Base-by-base conservation (phyloP, 306 rosid genomes). In the Cucumis melo region DNA sequence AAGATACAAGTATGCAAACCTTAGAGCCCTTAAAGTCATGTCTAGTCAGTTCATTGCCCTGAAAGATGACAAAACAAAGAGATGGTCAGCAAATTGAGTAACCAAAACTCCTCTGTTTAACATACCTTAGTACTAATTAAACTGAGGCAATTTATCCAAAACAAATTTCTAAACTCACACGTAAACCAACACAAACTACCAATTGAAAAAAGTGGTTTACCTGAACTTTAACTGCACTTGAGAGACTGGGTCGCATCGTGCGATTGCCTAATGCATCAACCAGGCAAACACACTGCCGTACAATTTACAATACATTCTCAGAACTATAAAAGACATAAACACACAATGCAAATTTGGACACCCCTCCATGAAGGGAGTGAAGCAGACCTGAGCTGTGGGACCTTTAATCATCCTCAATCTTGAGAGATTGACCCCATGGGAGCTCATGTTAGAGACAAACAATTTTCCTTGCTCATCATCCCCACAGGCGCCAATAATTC, bases 221-320 rank as follows among this genome's bases (percentile, higher is more conserved):
- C 96, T 90, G 88, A 82, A 91, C 85, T 86, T 89, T 94, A 68
- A 90, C 96, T 27, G 97, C 96, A 83, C 83, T 91, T 8, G 96
- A 89, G 78, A 94, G 95, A 84, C 89, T 90, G 44, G 98, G 98
- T 19, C 99, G 95, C 99, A 92, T 90, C 32, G 99, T 94, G 12
- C 99, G 95, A 78, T 92, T 92, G 17, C 93, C 97, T 81, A 71
- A 46, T 1, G 78, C 89, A 78, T 94, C 99, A 75, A 94, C 97
- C 87, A 94, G 83, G 90, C 99, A 94, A 85, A 94, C 97, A 83
- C 99, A 94, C 95, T 94, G 88, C 66, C 29, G 58, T 21, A 81
- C 34, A 82, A 74, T 77, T 70, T 16, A 74, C 50, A 81, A 74
- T 24, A 73, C 65, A 32, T 36, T 51, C 77, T 63, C 73, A 86